Evolutionary conservation across 148 eudicot genomes (phyloP).

Genomic region (Nepenthes gracilis): DNA sequence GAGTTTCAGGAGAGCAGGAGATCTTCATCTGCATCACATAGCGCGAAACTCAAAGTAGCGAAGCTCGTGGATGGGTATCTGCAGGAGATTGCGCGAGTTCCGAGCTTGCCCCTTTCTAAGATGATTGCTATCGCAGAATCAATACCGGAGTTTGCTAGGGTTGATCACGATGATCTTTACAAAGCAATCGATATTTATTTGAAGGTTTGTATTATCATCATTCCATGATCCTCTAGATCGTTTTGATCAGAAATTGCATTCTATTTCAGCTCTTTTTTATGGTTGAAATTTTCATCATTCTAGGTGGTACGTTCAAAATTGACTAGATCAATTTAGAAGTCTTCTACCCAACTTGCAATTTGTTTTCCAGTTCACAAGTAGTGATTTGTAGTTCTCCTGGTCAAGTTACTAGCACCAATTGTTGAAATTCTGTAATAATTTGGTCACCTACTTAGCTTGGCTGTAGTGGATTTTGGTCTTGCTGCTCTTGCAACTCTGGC

Average conservation of each 20-base stretch:
- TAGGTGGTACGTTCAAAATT: too few relatives aligned
- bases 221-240: background rate
- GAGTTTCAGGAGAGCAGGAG: conserved; percentile 69
- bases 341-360: too few relatives aligned
- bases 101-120: conserved; percentile 46
- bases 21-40: conserved; percentile 73
- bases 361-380: too few relatives aligned
- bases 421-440: background rate
- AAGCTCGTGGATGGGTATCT: conserved; percentile 69
- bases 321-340: too few relatives aligned
- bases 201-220: conserved; percentile 32
- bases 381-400: too few relatives aligned
- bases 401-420: background rate
- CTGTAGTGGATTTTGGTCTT: background rate
- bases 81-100: conserved; percentile 53
- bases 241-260: too few relatives aligned
- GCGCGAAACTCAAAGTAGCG: conserved; percentile 60
- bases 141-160: conserved; percentile 54
- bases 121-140: conserved; percentile 59
- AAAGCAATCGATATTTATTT: conserved; percentile 72
- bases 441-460: background rate
- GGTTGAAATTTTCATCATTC: too few relatives aligned
- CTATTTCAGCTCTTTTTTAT: too few relatives aligned
- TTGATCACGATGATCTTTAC: conserved; percentile 78
- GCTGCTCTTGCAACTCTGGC: too few relatives aligned